Evolutionary conservation across 331 rosid genomes (phyloP).

Genomic region (Saraca asoca): DNA sequence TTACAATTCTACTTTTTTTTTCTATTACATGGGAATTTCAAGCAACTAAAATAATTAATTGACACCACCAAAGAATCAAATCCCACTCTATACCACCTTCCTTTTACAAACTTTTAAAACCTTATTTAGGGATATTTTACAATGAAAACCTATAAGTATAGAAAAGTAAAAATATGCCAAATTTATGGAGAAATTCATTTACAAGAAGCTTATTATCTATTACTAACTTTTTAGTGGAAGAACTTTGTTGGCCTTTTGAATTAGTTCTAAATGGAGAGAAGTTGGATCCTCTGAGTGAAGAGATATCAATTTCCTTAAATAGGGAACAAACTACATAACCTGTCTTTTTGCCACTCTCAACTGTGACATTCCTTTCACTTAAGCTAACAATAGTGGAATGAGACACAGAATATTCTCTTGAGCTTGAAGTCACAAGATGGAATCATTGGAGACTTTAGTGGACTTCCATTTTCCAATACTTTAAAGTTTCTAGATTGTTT

Average conservation of each 20-base stretch:
- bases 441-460: constrained; percentile 35
- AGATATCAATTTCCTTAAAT: constrained; percentile 57
- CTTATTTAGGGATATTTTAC: too few species aligned
- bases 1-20: too few species aligned
- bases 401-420: constrained; percentile 36
- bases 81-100: too few species aligned
- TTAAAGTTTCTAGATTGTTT: constrained; percentile 68
- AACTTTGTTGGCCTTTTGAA: constrained; percentile 45
- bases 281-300: constrained; percentile 32
- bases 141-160: too few species aligned
- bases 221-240: constrained; percentile 47
- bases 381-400: constrained; percentile 42
- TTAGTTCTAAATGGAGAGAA: constrained; percentile 40
- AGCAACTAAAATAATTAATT: too few species aligned
- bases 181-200: constrained; percentile 85
- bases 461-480: constrained; percentile 61
- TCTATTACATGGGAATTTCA: too few species aligned
- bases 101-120: too few species aligned
- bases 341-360: constrained; percentile 37
- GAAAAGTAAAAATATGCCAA: too few species aligned
- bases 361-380: constrained; percentile 43
- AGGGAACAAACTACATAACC: constrained; percentile 72
- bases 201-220: constrained; percentile 74
- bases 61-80: too few species aligned
- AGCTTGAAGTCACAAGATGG: constrained; percentile 45